Base-by-base conservation (phyloP, 345 rosid species). In the Ceriops decandra region DNA sequence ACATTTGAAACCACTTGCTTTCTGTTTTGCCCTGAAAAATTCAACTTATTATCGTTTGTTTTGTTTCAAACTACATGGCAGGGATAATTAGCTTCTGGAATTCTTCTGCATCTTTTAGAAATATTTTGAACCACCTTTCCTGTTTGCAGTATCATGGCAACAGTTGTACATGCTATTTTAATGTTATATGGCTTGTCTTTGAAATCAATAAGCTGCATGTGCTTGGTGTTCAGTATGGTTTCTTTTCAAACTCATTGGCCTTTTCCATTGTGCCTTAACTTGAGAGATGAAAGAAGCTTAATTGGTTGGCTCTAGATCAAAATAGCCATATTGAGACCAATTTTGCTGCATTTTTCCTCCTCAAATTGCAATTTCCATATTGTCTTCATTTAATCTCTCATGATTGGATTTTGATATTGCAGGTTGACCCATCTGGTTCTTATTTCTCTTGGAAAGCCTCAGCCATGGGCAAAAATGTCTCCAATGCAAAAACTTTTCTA, bases 381-480 rank as follows among this genome's bases (percentile, higher is more conserved):
- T 38, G 28, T 42, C 49, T 13, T 31, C 11, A 7, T 28, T 67
- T 47, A 7, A 15, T 47, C 19, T 33, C 4, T 10, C 19, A 27
- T n/a, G 60, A 38, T 4, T 26, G 5, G 13, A 19, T 28, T 61
- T 17, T 64, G 20, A 22, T 31, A 22, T 59, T 59, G 24, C 69
- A 93, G 98, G 96, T 93, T 67, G 97, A 91, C 68, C 97, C 98
- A 66, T 93, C 97, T 52, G 97, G 98, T 74, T 93, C 98, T 22
- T 93, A 93, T 79, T 93, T 93, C 85, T 93, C 98, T 3, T 93
- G 98, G 98, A 93, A 93, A 80, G 98, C 98, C 60, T 93, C 96
- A 20, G 97, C 97, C 57, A 90, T 93, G 98, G 98, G 98, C 57
- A 93, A 93, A 71, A 93, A 93, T 75, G 96, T 93, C 35, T 90